Conservation (phyloP, 306 rosid species). For the Begonia fuchsioides region DNA sequence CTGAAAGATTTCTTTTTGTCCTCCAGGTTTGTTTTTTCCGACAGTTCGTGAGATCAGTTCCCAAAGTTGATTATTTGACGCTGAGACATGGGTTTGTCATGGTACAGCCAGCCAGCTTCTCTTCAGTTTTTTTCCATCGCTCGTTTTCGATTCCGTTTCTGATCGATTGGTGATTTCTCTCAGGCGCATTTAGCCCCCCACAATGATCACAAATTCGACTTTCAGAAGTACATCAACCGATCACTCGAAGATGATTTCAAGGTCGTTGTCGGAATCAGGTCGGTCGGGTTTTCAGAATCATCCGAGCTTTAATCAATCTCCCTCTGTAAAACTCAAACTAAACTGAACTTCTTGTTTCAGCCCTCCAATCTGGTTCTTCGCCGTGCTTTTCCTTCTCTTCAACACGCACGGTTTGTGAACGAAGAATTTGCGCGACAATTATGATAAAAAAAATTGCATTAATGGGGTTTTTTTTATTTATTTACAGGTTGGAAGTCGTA, state of each 20-base stretch:
- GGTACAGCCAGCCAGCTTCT: constrained; percentile 17
- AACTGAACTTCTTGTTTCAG: constrained; percentile 13
- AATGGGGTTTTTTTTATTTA: constrained; percentile 1
- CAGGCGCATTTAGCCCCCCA: constrained; percentile 92
- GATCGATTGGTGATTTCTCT: too few relatives aligned
- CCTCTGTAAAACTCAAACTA: background rate
- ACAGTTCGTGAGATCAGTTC: constrained; percentile 84
- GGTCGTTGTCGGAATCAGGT: constrained; percentile 89
- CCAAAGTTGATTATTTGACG: constrained; percentile 85
- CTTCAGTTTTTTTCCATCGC: too few relatives aligned
- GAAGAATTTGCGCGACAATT: too few relatives aligned
- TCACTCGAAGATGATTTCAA: constrained; percentile 87
- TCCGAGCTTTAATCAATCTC: background rate
- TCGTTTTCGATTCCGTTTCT: too few relatives aligned
- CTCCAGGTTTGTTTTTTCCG: constrained; percentile 59
- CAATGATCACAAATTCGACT: constrained; percentile 56
- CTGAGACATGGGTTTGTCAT: constrained; percentile 79
- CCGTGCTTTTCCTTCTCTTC: constrained; percentile 58
- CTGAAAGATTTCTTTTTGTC: too few relatives aligned
- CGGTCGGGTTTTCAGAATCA: too few relatives aligned
- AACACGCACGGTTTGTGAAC: constrained; percentile 50
- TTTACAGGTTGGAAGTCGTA: constrained; percentile 63
- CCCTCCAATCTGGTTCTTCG: constrained; percentile 70
- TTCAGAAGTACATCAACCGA: constrained; percentile 63
- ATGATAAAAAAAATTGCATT: background rate